Evolutionary conservation across 1,139 yeast species (phyloP).

Genomic region (Lodderomyces theae): DNA sequence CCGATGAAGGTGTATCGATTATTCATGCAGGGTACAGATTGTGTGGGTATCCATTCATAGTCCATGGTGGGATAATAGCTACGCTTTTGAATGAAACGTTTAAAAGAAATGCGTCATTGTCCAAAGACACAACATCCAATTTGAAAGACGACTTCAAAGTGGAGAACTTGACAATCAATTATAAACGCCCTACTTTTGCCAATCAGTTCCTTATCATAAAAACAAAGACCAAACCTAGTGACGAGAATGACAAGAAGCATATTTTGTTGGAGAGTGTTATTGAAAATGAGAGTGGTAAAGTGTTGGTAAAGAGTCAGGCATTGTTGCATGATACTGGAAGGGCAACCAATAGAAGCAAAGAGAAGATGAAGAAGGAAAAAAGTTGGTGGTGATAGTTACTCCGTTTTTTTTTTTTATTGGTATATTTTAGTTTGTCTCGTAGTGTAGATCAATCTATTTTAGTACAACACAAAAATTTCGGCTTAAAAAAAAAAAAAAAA

Average conservation of each 20-base stretch:
- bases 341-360: slow-evolving; percentile 20
- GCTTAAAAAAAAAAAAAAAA: not conserved
- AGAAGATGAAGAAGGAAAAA: slow-evolving; percentile 10
- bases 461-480: not conserved
- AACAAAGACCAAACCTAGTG: slow-evolving; percentile 37
- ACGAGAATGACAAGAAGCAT: slow-evolving; percentile 22
- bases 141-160: slow-evolving; percentile 45
- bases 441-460: too few species aligned
- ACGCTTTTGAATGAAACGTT: slow-evolving; percentile 76
- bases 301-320: slow-evolving; percentile 39
- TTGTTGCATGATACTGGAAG: slow-evolving; percentile 40
- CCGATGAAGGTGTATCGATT: slow-evolving; percentile 62
- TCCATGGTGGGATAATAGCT: slow-evolving; percentile 90
- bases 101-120: slow-evolving; percentile 54
- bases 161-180: slow-evolving; percentile 52
- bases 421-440: too few species aligned
- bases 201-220: slow-evolving; percentile 73
- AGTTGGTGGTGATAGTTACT: slow-evolving; percentile 14
- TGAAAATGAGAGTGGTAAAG: slow-evolving; percentile 35
- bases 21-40: slow-evolving; percentile 76
- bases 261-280: slow-evolving; percentile 31
- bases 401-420: too few species aligned
- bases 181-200: slow-evolving; percentile 74
- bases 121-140: slow-evolving; percentile 27
- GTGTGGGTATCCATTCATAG: slow-evolving; percentile 83